Evolutionary conservation across 2,329 filamentous ascomycete species (phyloP).

Genomic region (Berkeleyomyces basicola): DNA sequence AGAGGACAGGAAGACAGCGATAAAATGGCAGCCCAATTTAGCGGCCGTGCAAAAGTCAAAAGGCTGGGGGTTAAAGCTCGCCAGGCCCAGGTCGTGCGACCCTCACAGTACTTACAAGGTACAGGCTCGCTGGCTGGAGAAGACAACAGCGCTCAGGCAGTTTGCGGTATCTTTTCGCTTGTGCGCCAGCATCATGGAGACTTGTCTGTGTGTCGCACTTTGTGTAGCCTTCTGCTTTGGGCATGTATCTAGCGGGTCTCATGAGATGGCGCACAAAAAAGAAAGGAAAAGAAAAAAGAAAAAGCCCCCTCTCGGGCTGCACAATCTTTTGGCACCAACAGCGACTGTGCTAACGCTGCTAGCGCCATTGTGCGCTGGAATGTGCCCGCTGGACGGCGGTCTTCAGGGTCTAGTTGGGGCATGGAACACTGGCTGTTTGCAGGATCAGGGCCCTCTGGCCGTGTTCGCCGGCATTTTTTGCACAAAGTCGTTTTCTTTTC

Average conservation of each 20-base stretch:
- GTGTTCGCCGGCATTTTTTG: no score
- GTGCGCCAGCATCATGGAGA: background rate
- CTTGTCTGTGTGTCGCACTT: background rate
- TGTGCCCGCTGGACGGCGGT: background rate
- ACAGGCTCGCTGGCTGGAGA: background rate
- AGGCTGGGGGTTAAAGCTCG: background rate
- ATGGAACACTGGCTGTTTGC: background rate
- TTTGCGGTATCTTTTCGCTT: conserved; percentile 1
- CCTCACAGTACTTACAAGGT: background rate
- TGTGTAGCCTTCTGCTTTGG: background rate
- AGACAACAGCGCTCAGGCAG: background rate
- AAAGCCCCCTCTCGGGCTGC: no score
- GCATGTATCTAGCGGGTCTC: background rate
- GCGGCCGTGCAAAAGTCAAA: background rate
- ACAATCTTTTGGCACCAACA: background rate
- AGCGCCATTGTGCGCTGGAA: background rate
- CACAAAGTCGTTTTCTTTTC: no score
- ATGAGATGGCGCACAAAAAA: background rate
- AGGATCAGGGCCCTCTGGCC: background rate
- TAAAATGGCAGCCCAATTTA: background rate
- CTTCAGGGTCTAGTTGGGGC: background rate
- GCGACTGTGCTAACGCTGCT: background rate
- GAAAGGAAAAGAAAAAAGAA: background rate
- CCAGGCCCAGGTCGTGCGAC: background rate
- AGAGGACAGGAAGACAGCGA: background rate